These are phyloP conservation scores for Gypsophila paniculata DNA, from an alignment of 179 eudicot genomes.

Conservation along the genomic window DNA sequence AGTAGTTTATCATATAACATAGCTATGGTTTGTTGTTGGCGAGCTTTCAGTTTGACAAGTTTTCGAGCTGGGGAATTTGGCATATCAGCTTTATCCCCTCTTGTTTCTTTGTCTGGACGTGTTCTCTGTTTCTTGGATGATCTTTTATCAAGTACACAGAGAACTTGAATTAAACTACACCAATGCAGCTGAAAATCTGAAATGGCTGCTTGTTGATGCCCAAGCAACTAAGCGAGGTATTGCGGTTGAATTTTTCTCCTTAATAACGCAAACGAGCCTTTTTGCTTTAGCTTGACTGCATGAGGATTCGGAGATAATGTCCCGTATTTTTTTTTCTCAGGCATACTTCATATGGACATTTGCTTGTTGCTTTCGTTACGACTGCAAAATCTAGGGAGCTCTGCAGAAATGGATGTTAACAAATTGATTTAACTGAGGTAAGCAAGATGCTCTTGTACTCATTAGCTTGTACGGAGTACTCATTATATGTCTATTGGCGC, in stretches of 20 bases:
- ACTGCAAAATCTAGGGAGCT: background rate
- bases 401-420: conserved; percentile 7
- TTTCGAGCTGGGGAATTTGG: background rate
- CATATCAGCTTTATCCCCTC: background rate
- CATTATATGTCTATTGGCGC: background rate
- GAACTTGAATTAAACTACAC: background rate
- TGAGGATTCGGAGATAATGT: background rate
- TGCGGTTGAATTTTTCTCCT: background rate
- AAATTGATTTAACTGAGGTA: conserved; percentile 10
- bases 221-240: background rate
- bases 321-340: background rate
- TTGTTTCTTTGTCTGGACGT: conserved; percentile 8
- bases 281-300: background rate
- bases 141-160: background rate
- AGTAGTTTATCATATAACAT: background rate
- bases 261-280: background rate
- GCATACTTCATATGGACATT: conserved; percentile 7
- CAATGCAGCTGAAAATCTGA: too few species aligned
- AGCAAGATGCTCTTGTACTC: background rate
- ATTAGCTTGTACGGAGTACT: background rate
- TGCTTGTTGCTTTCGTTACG: background rate
- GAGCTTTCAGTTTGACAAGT: background rate
- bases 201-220: conserved; percentile 10
- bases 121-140: background rate
- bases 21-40: background rate